These are phyloP conservation scores for Solanum ahanhuiri DNA, from an alignment of 257 asterid genomes.

Conservation along the genomic window DNA sequence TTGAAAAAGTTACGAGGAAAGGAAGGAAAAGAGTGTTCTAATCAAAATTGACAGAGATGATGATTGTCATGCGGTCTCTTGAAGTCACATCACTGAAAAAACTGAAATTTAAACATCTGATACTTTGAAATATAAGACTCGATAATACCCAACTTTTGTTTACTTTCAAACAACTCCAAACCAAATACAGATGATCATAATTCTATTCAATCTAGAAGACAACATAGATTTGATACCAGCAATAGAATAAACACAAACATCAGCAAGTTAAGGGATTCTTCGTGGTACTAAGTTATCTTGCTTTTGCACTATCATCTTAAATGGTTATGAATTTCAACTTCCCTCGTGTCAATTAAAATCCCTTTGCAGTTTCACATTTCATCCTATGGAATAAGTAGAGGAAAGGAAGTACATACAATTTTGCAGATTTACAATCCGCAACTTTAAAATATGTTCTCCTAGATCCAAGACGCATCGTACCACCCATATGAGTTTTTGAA, in stretches of 20 bases:
- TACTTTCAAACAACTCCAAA: neutral
- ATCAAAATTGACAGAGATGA: neutral
- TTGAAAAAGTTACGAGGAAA: neutral
- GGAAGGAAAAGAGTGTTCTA: neutral
- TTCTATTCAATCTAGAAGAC: neutral
- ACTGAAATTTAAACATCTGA: neutral
- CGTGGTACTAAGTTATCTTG: neutral
- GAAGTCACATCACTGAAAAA: neutral
- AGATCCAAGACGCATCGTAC: constrained; percentile 82
- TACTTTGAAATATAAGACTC: neutral
- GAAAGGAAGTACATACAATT: constrained; percentile 38
- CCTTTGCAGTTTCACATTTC: neutral
- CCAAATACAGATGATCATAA: neutral
- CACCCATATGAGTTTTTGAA: constrained; percentile 80
- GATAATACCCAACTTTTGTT: neutral
- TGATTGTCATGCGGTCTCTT: neutral
- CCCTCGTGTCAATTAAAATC: neutral
- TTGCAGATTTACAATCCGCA: constrained; percentile 32
- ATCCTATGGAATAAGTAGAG: neutral
- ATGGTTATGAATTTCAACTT: neutral
- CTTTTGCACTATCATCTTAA: neutral
- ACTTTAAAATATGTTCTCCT: constrained; percentile 61
- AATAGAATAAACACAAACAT: neutral
- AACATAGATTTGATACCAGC: neutral
- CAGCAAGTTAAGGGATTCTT: neutral